Base-by-base conservation (phyloP, 768 basidiomycete species). In the Xerocomus spinulosus region DNA sequence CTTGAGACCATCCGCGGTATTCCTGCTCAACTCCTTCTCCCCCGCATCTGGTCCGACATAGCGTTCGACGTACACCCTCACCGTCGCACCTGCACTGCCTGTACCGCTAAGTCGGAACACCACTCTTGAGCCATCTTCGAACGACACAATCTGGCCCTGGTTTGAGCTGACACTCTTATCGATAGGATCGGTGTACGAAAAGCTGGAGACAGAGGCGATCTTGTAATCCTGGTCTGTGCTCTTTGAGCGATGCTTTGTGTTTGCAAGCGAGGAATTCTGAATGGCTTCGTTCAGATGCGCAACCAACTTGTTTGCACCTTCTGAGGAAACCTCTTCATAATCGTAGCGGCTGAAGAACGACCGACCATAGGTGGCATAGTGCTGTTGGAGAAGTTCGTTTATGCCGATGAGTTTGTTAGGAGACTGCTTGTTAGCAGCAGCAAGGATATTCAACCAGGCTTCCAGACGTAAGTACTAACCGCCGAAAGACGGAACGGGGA, bases 341-440 rank as follows among this genome's bases (percentile, higher is more conserved):
- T 99, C 96, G 70, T 99, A 98, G 52, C 94, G 87, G 58, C 89
- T 94, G 79, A 99, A 99, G 83, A 96, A 98, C 40, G 86, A 92
- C 50, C 96, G 91, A 36, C 96, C 96, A 68, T 99, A 98, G 59
- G 78, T 83, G 52, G 79, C 76, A 72, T 97, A 99, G 75, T 94
- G 92, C 60, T 79, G 80, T 57, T 81, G 75, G 18, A 95, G 80
- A 51, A 99, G 72, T 62, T 97, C 93, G 52, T 92, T 94, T 71
- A 99, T 96, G 10, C 90, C 89, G 42, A 87, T 73, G 23, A 90
- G 73, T 66, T 88, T 79, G 62, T 81, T 82, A 18, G 83, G 80
- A 8, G 85, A 87, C 17, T 80, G 70, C 59, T 74, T 76, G 70
- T 94, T 88, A 49, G 87, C 91, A 26, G 92, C 93, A 20, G 88